A percentile compares a stretch with the other conserved stretches of the same genome.
These are phyloP conservation scores for Pachyrhizus erosus DNA, from an alignment of 306 rosid species.

Conservation along the genomic window DNA sequence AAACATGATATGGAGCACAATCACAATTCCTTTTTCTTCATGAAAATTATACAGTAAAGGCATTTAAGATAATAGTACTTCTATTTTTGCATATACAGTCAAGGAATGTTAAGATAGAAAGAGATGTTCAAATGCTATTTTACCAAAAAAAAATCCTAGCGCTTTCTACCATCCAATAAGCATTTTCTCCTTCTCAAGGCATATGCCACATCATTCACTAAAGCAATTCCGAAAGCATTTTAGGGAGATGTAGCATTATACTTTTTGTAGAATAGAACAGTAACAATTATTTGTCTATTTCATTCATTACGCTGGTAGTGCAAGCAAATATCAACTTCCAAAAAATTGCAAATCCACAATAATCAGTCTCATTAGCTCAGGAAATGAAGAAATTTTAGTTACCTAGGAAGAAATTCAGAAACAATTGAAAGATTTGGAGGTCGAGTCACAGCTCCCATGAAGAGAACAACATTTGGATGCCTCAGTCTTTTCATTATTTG, in stretches of 20 bases:
- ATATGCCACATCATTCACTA: neutral
- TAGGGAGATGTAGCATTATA: conserved; percentile 23
- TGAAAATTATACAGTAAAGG: neutral
- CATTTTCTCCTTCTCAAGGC: neutral
- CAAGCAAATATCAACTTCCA: conserved; percentile 32
- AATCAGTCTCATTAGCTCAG: conserved; percentile 15
- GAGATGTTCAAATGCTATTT: neutral
- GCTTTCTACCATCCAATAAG: neutral
- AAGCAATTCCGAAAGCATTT: conserved; percentile 6
- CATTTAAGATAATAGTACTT: neutral
- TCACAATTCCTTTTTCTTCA: neutral
- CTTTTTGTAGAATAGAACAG: conserved; percentile 18
- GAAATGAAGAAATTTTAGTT: conserved; percentile 45
- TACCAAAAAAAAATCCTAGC: neutral
- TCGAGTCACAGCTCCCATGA: conserved; percentile 98
- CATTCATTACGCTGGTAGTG: conserved; percentile 6
- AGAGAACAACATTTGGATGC: conserved; percentile 99
- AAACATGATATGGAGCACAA: conserved; percentile 10
- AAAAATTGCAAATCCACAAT: conserved; percentile 32
- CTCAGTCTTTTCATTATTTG: conserved; percentile 89
- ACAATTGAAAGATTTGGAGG: conserved; percentile 95
- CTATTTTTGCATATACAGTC: neutral
- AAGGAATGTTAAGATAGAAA: neutral
- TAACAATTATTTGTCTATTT: conserved; percentile 10
- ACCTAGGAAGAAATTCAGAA: conserved; percentile 99